phyloP scores from a whole-genome alignment of 2,329 filamentous ascomycete species.

The Aspergillus tubingensis region DNA sequence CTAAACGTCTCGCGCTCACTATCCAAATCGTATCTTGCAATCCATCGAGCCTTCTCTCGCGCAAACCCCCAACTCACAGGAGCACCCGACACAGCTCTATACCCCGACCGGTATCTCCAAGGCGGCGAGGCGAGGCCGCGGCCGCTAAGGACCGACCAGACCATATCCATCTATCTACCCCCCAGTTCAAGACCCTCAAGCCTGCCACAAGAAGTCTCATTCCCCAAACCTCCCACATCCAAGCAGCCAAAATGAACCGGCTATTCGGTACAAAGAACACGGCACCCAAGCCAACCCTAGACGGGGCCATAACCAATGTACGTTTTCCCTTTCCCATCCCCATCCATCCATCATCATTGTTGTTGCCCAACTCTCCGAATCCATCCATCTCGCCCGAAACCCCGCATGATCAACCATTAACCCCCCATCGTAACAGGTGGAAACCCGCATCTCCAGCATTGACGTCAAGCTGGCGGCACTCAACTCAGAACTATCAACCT shows the following conservation, averaged over 20 bases:
- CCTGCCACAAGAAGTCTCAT: background rate
- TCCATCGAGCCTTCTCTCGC: background rate
- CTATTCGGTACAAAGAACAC: constrained; percentile 88
- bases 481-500: constrained; percentile 84
- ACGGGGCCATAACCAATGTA: constrained; percentile 79
- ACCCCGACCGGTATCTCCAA: background rate
- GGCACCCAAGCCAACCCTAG: constrained; percentile 85
- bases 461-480: constrained; percentile 93
- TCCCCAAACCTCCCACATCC: constrained; percentile 2
- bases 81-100: background rate
- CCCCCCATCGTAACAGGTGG: constrained; percentile 55
- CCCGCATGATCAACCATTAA: background rate
- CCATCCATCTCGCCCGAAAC: background rate
- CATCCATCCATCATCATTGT: constrained; percentile 6
- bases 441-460: constrained; percentile 78
- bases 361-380: constrained; percentile 17
- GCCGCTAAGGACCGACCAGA: background rate
- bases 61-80: background rate
- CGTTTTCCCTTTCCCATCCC: constrained; percentile 24
- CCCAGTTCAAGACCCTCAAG: background rate
- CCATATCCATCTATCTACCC: background rate
- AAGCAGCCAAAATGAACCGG: constrained; percentile 73
- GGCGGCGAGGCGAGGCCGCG: constrained; percentile 2
- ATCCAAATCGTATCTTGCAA: background rate
- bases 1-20: background rate